Base-by-base conservation (phyloP, 108 stramenopile species). In the Pseudonitzschia delicatissima region DNA sequence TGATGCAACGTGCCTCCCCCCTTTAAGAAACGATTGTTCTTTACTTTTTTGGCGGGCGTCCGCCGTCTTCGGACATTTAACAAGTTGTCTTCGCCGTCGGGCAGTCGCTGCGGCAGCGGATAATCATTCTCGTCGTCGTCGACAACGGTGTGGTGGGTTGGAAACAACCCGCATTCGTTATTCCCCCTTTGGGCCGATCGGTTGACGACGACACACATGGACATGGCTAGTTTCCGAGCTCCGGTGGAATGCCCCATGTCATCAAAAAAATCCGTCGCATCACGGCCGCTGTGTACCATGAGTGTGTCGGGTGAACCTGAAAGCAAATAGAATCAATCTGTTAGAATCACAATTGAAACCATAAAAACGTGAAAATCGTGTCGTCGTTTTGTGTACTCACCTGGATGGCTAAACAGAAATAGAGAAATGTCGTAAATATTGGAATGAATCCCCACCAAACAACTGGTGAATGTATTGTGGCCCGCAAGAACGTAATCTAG, bases 231-330 rank as follows among this genome's bases (percentile, higher is more conserved):
- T 48, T 62, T 68, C 45, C 90, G 68, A n/a, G 94, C 94, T 4
- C 72, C 75, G 7, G 40, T 36, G 27, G 81, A 82, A 76, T 98
- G 97, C 0, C 91, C 91, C 68, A 98, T 87, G 37, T 83, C 88
- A 66, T 94, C 92, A 81, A 98, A 98, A 51, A 92, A 84, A 17
- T 73, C 66, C 6, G 94, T 95, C 3, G 96, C 89, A 71, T 98
- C 96, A 27, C 76, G 62, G 18, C 97, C 97, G 4, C 94, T 76
- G 71, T 93, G 92, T 8, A 93, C 86, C 76, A 96, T 71, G 4
- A 98, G 75, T 12, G 95, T 96, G 52, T 98, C 97, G 23, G 88
- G 87, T 39, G 82, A 82, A 28, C 97, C 97, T 55, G 31, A 3
- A 35, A 33, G 12, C 0, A 29, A 17, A 55, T 23, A 55, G n/a